Base-by-base conservation (phyloP, 1,139 yeast species). In the Debaryomyces singareniensis region DNA sequence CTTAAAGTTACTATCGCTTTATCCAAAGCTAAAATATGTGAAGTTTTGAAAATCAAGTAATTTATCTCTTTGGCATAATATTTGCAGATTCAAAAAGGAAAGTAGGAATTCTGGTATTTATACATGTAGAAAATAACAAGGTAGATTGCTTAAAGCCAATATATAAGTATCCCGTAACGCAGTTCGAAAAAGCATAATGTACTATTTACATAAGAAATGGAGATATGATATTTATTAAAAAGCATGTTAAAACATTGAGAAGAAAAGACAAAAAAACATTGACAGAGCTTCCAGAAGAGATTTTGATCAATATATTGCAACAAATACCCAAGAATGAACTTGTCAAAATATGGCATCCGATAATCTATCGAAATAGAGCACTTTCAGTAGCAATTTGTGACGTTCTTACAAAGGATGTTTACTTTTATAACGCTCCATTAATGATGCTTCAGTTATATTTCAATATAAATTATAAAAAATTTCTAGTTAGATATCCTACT, bases 231-330 rank as follows among this genome's bases (percentile, higher is more conserved):
- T 9, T 9, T 18, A n/a, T 18, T 18, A 9, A 9, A 18, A 23
- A 7, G 25, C 14, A 7, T 9, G 7, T 23, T 13, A 7, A 7
- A 23, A 23, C 7, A 12, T 7, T 23, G 7, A 23, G 14, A 12
- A 23, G 11, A 7, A 25, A 25, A 11, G 16, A 9, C 22, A 12
- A 11, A 7, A 12, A 7, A 12, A 15, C 9, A 9, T 11, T 25
- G 7, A 25, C 28, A 4, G 29, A 30, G 10, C 24, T 31, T 5
- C 34, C 34, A n/a, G 15, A 28, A 13, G 34, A 31, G 18, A 16
- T 31, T 13, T 27, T 30, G 28, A 15, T 28, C 7, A 18, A 12
- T 5, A 31, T 31, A 20, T 31, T 31, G 13, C n/a, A 15, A 12
- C 21, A 20, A n/a, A 13, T 31, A 25, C 26, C 28, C 13, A 10